Percentiles rank a stretch among this genome's conserved stretches.
Conservation (phyloP, 257 asterid genomes). For the Solanum gracilifrons region DNA sequence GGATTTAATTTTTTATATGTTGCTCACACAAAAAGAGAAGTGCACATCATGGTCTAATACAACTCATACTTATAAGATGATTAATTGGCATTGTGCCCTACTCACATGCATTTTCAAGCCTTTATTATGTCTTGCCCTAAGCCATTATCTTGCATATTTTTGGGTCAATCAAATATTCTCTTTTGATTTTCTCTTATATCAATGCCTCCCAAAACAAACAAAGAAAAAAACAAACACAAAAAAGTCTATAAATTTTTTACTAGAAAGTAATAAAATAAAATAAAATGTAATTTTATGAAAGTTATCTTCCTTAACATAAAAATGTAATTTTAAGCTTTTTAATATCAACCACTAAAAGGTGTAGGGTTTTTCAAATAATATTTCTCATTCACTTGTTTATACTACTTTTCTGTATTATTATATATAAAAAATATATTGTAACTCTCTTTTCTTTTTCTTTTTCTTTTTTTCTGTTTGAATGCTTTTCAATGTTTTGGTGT, state of each 20-base stretch:
- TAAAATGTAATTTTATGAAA: neutral
- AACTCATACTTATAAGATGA: slow-evolving; percentile 2
- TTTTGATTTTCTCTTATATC: neutral
- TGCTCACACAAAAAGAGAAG: neutral
- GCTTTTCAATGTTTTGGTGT: neutral
- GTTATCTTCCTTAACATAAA: neutral
- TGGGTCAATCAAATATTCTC: neutral
- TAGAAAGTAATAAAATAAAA: neutral
- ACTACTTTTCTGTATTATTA: no score
- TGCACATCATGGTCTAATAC: neutral
- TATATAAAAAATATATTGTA: no score
- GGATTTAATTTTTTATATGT: neutral
- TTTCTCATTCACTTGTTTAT: neutral
- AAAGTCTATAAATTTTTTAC: neutral
- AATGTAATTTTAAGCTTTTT: neutral
- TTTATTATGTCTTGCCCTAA: neutral
- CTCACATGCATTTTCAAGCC: neutral
- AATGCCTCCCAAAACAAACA: neutral
- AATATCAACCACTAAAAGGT: neutral
- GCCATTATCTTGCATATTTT: neutral
- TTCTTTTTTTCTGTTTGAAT: neutral
- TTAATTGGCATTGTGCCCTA: neutral
- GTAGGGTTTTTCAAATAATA: neutral
- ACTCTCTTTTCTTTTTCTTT: no score
- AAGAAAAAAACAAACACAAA: no score